Evolutionary conservation across 805 yeast genomes (phyloP).

Genomic region (Pichia phayaonensis): DNA sequence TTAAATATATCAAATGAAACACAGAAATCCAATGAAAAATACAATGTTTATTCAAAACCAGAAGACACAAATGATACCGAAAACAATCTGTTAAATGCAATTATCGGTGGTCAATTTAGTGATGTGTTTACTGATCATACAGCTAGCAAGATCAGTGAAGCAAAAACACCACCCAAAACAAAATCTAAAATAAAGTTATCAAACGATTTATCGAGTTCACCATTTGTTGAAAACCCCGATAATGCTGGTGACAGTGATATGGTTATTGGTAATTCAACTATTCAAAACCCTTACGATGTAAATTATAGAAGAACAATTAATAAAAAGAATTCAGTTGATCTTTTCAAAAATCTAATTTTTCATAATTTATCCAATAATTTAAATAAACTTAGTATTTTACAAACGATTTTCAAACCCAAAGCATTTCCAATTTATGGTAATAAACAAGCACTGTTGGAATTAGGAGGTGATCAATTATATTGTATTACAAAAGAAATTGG

Average conservation of each 20-base stretch:
- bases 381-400: constrained; percentile 14
- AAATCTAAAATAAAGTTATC: constrained; percentile 1
- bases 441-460: constrained; percentile 36
- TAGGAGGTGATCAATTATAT: constrained; percentile 32
- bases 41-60: not conserved
- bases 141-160: constrained; percentile 22
- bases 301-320: constrained; percentile 24
- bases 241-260: not conserved
- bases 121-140: constrained; percentile 48
- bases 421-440: constrained; percentile 24
- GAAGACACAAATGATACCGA: not conserved
- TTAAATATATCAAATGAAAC: not conserved
- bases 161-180: constrained; percentile 25
- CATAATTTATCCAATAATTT: constrained; percentile 6
- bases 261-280: constrained; percentile 9
- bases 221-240: constrained; percentile 34
- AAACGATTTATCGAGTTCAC: constrained; percentile 34
- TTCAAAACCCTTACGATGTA: constrained; percentile 35
- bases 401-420: constrained; percentile 14
- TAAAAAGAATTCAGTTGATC: not conserved
- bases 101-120: constrained; percentile 19
- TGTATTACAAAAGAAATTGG: constrained; percentile 57
- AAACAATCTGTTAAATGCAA: constrained; percentile 9
- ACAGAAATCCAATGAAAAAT: not conserved
- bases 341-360: constrained; percentile 25